These are phyloP conservation scores for Karstenula rhodostoma DNA, from an alignment of 2,329 filamentous ascomycete species.

Conservation along the genomic window DNA sequence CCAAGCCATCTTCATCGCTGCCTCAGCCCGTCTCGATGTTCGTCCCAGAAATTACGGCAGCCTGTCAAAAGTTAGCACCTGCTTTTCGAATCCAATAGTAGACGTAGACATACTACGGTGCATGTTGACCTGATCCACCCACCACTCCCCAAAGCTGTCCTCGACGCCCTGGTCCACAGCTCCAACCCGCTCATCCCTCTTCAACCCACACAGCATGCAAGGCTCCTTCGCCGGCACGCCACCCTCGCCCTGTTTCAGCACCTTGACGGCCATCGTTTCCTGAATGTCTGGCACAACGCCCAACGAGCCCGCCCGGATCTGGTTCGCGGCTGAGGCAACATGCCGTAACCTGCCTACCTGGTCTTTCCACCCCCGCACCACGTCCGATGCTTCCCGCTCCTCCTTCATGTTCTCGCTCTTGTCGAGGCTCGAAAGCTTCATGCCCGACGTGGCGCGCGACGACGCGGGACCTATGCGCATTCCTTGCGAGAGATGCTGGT, in stretches of 20 bases:
- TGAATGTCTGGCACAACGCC: conserved; percentile 72
- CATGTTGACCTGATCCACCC: conserved; percentile 73
- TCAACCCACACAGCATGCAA: conserved; percentile 87
- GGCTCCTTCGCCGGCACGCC: conserved; percentile 76
- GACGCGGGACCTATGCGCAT: conserved; percentile 84
- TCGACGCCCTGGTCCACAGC: conserved; percentile 80
- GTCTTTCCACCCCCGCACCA: conserved; percentile 76
- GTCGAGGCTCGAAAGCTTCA: conserved; percentile 90
- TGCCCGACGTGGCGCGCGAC: conserved; percentile 73
- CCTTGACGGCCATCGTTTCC: conserved; percentile 73
- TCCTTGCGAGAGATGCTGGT: conserved; percentile 81
- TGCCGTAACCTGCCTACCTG: conserved; percentile 78
- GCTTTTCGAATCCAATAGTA: neutral
- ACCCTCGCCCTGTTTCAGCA: conserved; percentile 67
- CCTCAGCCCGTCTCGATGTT: conserved; percentile 74
- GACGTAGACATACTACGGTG: conserved; percentile 67
- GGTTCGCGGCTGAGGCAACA: conserved; percentile 72
- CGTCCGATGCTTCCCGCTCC: conserved; percentile 83
- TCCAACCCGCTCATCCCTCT: conserved; percentile 81
- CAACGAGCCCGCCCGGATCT: conserved; percentile 50
- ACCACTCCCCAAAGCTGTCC: conserved; percentile 97
- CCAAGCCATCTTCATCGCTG: conserved; percentile 62
- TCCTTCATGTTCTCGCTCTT: conserved; percentile 83
- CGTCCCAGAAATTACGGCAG: conserved; percentile 86
- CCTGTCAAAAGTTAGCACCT: conserved; percentile 50